Conservation (phyloP, 805 yeast genomes). For the Saccharomycopsis sp. region DNA sequence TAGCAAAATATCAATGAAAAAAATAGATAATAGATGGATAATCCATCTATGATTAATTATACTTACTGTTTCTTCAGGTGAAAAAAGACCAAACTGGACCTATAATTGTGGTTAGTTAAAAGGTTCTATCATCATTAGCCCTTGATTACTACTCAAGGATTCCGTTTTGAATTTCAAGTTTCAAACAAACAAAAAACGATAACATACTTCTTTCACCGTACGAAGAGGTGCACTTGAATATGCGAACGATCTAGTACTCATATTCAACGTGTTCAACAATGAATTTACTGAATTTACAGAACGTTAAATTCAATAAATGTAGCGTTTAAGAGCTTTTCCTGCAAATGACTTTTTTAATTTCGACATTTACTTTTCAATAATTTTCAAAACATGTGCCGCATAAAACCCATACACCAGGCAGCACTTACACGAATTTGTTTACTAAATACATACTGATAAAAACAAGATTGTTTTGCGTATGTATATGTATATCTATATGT, state of each 20-base stretch:
- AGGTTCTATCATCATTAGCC: background rate
- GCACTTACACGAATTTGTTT: too few species aligned
- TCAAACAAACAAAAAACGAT: background rate
- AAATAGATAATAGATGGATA: slow-evolving; percentile 6
- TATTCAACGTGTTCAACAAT: slow-evolving; percentile 4
- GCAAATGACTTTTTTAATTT: too few species aligned
- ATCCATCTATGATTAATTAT: background rate
- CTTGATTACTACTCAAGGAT: slow-evolving; percentile 19
- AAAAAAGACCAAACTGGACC: slow-evolving; percentile 94
- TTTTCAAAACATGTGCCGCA: slow-evolving; percentile 2
- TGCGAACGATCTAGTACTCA: slow-evolving; percentile 46
- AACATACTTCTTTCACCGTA: slow-evolving; percentile 85
- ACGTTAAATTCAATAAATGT: slow-evolving; percentile 6
- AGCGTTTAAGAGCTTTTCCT: too few species aligned
- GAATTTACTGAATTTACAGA: slow-evolving; percentile 9
- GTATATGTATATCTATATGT: too few species aligned
- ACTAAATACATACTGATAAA: too few species aligned
- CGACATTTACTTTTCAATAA: background rate
- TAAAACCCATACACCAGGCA: background rate
- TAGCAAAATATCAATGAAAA: background rate
- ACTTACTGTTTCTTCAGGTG: slow-evolving; percentile 85
- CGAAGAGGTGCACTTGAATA: slow-evolving; percentile 98
- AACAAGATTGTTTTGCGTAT: too few species aligned
- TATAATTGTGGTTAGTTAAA: slow-evolving; percentile 25
- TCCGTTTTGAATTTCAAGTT: background rate